Percentiles rank a stretch among this genome's conserved stretches.
Evolutionary conservation across 129 eudicot genomes (phyloP).

Genomic region (Lonicera japonica): DNA sequence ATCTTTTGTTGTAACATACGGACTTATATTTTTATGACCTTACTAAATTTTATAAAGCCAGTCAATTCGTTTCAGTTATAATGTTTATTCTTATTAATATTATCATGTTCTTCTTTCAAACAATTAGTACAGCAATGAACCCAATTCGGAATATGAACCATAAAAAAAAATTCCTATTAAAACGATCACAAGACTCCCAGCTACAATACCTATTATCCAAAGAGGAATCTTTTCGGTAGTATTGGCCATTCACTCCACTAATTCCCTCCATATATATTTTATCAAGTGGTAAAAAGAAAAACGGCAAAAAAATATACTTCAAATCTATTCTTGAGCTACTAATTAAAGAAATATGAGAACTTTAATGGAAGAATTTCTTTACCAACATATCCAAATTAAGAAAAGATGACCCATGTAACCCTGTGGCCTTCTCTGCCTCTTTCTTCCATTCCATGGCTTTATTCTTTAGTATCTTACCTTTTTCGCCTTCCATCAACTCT

Average conservation of each 20-base stretch:
- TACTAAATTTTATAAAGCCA: no score
- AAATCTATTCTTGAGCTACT: no score
- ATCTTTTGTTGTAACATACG: no score
- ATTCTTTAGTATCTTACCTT: neutral
- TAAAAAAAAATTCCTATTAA: neutral
- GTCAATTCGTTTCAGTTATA: no score
- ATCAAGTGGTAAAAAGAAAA: neutral
- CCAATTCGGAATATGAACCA: neutral
- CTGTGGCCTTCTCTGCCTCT: neutral
- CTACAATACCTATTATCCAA: slow-evolving; percentile 5
- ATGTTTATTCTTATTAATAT: no score
- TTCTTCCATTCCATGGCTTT: neutral
- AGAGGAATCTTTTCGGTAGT: neutral
- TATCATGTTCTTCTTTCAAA: no score
- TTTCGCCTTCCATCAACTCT: neutral
- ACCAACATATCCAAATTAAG: no score
- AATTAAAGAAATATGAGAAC: no score
- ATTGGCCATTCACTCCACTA: slow-evolving; percentile 1
- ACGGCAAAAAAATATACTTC: neutral
- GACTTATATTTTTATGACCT: no score
- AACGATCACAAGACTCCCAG: neutral
- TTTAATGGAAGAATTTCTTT: no score
- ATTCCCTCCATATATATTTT: slow-evolving; percentile 3
- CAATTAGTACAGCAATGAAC: no score
- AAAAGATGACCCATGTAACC: neutral